phyloP scores from a whole-genome alignment of 768 basidiomycete genomes.

The Cystobasidium ongulense region DNA sequence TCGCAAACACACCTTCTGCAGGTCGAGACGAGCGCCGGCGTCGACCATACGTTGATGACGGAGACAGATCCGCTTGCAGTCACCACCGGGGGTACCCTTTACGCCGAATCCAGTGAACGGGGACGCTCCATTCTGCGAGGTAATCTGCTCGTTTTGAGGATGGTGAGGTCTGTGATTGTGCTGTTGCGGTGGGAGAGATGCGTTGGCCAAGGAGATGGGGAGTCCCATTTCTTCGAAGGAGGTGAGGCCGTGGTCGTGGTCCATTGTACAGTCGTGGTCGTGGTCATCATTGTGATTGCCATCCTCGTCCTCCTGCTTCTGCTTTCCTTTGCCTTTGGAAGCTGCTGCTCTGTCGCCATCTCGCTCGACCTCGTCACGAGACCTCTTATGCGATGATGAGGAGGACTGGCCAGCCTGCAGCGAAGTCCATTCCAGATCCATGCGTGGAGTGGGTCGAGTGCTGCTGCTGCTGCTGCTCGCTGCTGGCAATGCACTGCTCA shows the following conservation, averaged over 20 bases:
- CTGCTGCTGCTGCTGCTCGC: neutral
- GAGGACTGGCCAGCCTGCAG: neutral
- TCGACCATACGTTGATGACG: slow-evolving; percentile 35
- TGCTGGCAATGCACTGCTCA: neutral
- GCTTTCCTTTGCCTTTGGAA: neutral
- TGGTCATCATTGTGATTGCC: neutral
- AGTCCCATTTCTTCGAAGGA: neutral
- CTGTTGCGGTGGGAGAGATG: neutral
- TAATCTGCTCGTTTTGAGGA: neutral
- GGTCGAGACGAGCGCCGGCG: slow-evolving; percentile 11
- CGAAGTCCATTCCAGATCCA: neutral
- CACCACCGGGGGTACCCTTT: slow-evolving; percentile 22
- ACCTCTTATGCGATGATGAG: neutral
- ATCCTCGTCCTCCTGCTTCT: neutral
- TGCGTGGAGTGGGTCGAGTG: neutral
- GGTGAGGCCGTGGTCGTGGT: neutral
- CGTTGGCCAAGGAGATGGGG: neutral
- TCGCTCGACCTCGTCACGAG: neutral
- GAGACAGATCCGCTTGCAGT: slow-evolving; percentile 28
- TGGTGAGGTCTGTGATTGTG: slow-evolving; percentile 21
- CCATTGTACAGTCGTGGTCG: neutral
- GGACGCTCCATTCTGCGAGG: neutral
- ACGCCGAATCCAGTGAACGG: slow-evolving; percentile 12
- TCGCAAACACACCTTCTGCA: slow-evolving; percentile 30
- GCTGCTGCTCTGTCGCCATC: neutral